Conservation (phyloP, 768 basidiomycete species). For the Wakefieldia striispora region DNA sequence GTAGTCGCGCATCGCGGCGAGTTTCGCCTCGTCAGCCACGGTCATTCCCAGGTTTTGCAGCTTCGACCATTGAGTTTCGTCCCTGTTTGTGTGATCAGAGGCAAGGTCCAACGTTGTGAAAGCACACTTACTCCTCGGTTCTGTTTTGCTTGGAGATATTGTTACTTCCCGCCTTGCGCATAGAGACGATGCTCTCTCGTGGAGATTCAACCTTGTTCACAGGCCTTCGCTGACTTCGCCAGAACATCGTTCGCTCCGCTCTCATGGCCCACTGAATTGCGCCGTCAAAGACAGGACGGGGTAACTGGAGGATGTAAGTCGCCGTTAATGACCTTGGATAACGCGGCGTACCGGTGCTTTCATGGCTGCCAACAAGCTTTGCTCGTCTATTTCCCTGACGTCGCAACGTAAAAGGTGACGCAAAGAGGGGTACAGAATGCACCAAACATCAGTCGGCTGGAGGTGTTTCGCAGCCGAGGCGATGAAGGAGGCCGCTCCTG, state of each 20-base stretch:
- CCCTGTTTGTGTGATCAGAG: slow-evolving; percentile 43
- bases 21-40: slow-evolving; percentile 74
- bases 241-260: slow-evolving; percentile 75
- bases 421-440: slow-evolving; percentile 90
- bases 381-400: slow-evolving; percentile 69
- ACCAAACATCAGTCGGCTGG: slow-evolving; percentile 90
- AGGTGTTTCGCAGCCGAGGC: slow-evolving; percentile 82
- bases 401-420: slow-evolving; percentile 86
- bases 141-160: slow-evolving; percentile 44
- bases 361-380: slow-evolving; percentile 69
- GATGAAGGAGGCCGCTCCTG: slow-evolving; percentile 86
- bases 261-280: slow-evolving; percentile 88
- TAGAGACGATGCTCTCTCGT: slow-evolving; percentile 65
- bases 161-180: slow-evolving; percentile 50
- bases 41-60: slow-evolving; percentile 89
- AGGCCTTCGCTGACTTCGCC: slow-evolving; percentile 56
- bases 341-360: slow-evolving; percentile 66
- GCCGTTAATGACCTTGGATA: background rate
- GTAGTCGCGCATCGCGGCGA: slow-evolving; percentile 87
- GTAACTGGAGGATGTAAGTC: slow-evolving; percentile 35
- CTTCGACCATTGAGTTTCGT: slow-evolving; percentile 71
- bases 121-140: slow-evolving; percentile 74
- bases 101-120: background rate
- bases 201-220: slow-evolving; percentile 60
- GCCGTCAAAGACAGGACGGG: slow-evolving; percentile 79